Base-by-base conservation (phyloP, 306 rosid genomes). In the Dalbergia cultrata region DNA sequence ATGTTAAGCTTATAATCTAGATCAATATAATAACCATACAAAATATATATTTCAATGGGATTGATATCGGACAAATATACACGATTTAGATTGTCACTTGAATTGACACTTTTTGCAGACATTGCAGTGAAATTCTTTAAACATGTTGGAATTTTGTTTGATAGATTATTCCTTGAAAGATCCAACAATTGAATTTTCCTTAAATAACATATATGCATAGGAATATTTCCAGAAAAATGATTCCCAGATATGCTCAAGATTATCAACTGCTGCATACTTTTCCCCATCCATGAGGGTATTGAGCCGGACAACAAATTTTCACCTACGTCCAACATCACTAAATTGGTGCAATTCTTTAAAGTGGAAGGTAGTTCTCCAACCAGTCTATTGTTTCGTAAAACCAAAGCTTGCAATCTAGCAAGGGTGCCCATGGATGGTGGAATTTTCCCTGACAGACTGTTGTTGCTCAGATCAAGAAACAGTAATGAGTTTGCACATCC, bases 221-320 rank as follows among this genome's bases (percentile, higher is more conserved):
- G 70, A 5, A 74, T 0, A 26, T 3, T 66, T 12, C 70, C 75
- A 13, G 7, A 8, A 0, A 81, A 56, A 5, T 3, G 4, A 65
- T 81, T 81, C 4, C 0, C 9, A 13, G 33, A 37, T 43, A 74
- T 11, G 45, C 62, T 81, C 58, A 74, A 7, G 31, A 68, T 3
- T 49, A 1, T n/a, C 16, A 81, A 7, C 11, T 37, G 13, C 0
- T 37, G 13, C 0, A 81, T 2, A 43, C n/a, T 54, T 57, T 34
- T 72, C 6, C 81, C 85, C 0, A 81, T 60, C 77, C 85, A 81
- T 35, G 66, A 47, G 0, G 81, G 81, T 19, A 81, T 59, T 34
- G 49, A 13, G 0, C 77, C 77, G 0, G 31, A 58, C 10, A 75
- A 13, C 2, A 56, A 1, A 44, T 74, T 81, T 22, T 74, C 54